A percentile compares a stretch with the other conserved stretches of the same genome.
phyloP scores from a whole-genome alignment of 306 rosid species.

The Inga laurina region DNA sequence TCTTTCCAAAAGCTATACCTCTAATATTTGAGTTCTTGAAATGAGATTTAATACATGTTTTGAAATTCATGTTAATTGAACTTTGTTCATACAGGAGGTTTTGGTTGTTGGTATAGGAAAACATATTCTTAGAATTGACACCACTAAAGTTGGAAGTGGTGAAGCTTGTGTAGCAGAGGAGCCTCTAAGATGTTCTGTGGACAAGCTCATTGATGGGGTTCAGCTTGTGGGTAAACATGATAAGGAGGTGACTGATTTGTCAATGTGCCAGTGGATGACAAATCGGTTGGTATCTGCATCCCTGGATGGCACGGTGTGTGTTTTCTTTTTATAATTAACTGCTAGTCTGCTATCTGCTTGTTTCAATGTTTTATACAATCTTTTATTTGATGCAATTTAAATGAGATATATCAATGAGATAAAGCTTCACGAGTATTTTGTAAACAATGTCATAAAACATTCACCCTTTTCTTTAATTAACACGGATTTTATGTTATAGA shows the following conservation, averaged over 20 bases:
- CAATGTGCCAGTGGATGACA: conserved; percentile 99
- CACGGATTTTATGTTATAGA: background rate
- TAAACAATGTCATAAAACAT: too few relatives aligned
- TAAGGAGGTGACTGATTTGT: conserved; percentile 91
- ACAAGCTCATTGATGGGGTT: conserved; percentile 89
- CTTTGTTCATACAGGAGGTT: conserved; percentile 67
- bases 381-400: background rate
- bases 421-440: background rate
- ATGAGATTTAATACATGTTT: conserved; percentile 1
- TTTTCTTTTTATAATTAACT: conserved; percentile 16
- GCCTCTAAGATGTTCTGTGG: conserved; percentile 77
- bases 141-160: conserved; percentile 84
- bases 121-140: conserved; percentile 82
- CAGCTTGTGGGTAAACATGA: conserved; percentile 94
- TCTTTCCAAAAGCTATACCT: background rate
- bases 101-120: conserved; percentile 91
- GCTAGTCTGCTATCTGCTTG: background rate
- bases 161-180: conserved; percentile 72
- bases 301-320: conserved; percentile 91
- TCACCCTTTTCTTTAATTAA: background rate
- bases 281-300: conserved; percentile 95
- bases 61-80: conserved; percentile 34
- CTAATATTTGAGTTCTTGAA: conserved; percentile 11
- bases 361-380: background rate
- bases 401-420: background rate